A percentile compares a stretch with the other conserved stretches of the same genome.
Conservation (phyloP, 2,329 filamentous ascomycete genomes). For the Teratosphaeria epicoccoides region DNA sequence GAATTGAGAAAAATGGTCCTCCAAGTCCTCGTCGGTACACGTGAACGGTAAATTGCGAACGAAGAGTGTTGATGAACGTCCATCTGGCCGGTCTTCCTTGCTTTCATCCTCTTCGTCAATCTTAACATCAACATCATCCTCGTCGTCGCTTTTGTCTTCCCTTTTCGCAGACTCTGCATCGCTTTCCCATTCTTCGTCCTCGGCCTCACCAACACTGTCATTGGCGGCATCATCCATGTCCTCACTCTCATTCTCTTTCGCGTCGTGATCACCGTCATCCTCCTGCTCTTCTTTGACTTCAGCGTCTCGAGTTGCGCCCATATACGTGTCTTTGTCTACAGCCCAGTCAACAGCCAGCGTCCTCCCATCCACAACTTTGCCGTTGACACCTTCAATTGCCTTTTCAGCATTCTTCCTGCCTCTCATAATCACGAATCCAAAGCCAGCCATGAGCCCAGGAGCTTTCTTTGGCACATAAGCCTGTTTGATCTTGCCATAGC, state of each 20-base stretch:
- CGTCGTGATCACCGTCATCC: slow-evolving; percentile 27
- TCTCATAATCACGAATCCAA: slow-evolving; percentile 83
- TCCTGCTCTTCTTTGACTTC: slow-evolving; percentile 1
- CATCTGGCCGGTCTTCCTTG: slow-evolving; percentile 35
- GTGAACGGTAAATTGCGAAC: slow-evolving; percentile 91
- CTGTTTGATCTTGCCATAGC: slow-evolving; percentile 84
- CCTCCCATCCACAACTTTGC: slow-evolving; percentile 78
- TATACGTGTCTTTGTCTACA: slow-evolving; percentile 57
- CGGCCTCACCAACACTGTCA: slow-evolving; percentile 1
- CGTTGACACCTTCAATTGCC: slow-evolving; percentile 75
- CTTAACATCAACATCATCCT: slow-evolving; percentile 27
- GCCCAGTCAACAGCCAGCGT: slow-evolving; percentile 93
- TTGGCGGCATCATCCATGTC: slow-evolving; percentile 17
- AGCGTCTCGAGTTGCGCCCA: slow-evolving; percentile 5
- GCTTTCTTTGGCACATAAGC: slow-evolving; percentile 73
- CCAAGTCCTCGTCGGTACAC: slow-evolving; percentile 68
- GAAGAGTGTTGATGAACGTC: slow-evolving; percentile 73
- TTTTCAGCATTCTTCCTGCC: slow-evolving; percentile 85
- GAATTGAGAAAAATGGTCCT: slow-evolving; percentile 78
- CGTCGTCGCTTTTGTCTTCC: slow-evolving; percentile 33
- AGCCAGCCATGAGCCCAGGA: slow-evolving; percentile 60
- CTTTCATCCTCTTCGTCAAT: slow-evolving; percentile 31
- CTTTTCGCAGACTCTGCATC: slow-evolving; percentile 12
- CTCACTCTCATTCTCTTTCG: slow-evolving; percentile 36
- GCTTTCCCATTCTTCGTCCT: slow-evolving; percentile 11